Conservation (phyloP, 805 yeast genomes). For the Tetrapisispora namnaoensis region DNA sequence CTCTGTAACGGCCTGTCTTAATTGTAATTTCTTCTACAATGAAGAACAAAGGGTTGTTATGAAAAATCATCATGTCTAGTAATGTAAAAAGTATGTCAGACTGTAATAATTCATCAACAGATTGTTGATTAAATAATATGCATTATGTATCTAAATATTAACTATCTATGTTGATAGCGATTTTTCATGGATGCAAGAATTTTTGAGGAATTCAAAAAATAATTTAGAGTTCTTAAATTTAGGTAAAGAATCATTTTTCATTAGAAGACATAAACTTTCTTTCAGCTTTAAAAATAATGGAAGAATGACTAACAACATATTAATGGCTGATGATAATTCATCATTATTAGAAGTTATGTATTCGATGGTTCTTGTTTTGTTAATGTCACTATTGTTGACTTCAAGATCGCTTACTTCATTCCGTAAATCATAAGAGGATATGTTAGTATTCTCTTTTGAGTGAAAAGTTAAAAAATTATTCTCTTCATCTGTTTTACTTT, state of each 20-base stretch:
- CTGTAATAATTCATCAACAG: too few species aligned
- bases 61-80: too few species aligned
- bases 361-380: too few species aligned
- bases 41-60: too few species aligned
- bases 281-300: constrained; percentile 42
- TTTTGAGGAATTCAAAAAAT: constrained; percentile 25
- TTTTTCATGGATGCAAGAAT: background rate
- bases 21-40: background rate
- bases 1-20: too few species aligned
- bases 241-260: constrained; percentile 67
- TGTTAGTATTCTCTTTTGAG: too few species aligned
- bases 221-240: constrained; percentile 46
- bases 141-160: background rate
- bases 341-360: background rate
- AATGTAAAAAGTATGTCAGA: too few species aligned
- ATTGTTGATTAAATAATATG: background rate
- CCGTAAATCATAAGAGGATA: too few species aligned
- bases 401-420: background rate
- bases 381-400: too few species aligned
- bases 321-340: constrained; percentile 22
- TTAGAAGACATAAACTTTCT: constrained; percentile 42
- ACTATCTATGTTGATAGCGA: background rate
- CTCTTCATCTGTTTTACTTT: too few species aligned
- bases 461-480: too few species aligned
- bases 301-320: constrained; percentile 30